Conservation (phyloP, 495 filamentous ascomycete species). For the Neurospora sp. region DNA sequence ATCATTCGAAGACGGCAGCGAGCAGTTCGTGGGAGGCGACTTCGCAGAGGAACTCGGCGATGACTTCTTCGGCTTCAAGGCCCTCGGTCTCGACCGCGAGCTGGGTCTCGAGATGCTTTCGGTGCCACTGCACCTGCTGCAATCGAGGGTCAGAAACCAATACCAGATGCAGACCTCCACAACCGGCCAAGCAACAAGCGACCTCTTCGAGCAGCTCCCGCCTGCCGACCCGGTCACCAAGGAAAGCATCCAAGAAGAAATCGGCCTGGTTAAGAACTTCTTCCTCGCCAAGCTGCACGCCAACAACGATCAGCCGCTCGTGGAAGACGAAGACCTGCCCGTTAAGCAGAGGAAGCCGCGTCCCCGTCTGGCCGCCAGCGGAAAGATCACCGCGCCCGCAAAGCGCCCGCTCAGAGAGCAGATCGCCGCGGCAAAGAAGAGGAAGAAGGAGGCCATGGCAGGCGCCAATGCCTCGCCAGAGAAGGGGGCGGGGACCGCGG, state of each 20-base stretch:
- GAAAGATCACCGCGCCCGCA: constrained; percentile 78
- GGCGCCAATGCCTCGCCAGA: constrained; percentile 27
- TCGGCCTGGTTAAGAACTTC: constrained; percentile 80
- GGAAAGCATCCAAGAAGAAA: constrained; percentile 64
- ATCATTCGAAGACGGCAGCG: constrained; percentile 90
- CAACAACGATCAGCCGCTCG: constrained; percentile 66
- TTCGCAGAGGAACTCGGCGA: constrained; percentile 96
- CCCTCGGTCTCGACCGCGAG: constrained; percentile 82
- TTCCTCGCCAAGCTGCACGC: constrained; percentile 79
- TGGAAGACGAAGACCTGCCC: constrained; percentile 93
- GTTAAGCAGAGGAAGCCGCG: constrained; percentile 84
- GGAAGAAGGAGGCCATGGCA: constrained; percentile 48
- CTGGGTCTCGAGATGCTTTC: constrained; percentile 75
- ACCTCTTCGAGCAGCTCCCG: constrained; percentile 58
- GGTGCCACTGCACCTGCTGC: constrained; percentile 88
- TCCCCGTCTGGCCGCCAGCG: constrained; percentile 85
- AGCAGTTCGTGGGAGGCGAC: constrained; percentile 93
- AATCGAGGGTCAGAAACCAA: constrained; percentile 75
- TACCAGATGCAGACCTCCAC: constrained; percentile 65
- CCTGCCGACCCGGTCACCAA: constrained; percentile 69
- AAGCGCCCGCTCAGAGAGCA: constrained; percentile 77
- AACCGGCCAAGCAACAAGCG: constrained; percentile 34
- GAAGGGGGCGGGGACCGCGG: constrained; percentile 19
- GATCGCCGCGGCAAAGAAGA: constrained; percentile 62
- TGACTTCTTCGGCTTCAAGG: constrained; percentile 98